Evolutionary conservation across 73 alveolate genomes (phyloP).

Genomic region (Urostyla sp.): DNA sequence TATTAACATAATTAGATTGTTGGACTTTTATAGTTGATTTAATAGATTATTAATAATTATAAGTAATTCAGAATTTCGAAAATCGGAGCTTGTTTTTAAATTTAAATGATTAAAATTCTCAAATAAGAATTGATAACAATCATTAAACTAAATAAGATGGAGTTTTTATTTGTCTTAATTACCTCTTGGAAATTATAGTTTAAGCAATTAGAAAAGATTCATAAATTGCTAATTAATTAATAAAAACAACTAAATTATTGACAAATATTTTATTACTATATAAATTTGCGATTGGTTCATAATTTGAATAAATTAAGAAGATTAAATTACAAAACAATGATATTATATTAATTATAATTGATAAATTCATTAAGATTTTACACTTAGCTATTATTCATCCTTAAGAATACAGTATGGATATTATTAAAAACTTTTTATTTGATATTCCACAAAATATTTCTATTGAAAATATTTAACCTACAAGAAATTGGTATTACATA

Average conservation of each 20-base stretch:
- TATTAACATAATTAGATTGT: conserved; percentile 45
- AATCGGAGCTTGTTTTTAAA: conserved; percentile 34
- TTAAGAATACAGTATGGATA: conserved; percentile 33
- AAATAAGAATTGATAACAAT: neutral
- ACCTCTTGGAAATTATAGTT: conserved; percentile 16
- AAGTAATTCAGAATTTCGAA: conserved; percentile 13
- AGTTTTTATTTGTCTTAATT: neutral
- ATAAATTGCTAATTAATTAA: conserved; percentile 29
- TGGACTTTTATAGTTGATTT: conserved; percentile 63
- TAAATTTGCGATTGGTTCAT: neutral
- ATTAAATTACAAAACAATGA: conserved; percentile 7
- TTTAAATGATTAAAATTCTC: neutral
- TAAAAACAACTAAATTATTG: conserved; percentile 50
- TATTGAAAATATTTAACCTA: neutral
- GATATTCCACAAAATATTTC: neutral
- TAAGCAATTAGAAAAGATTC: conserved; percentile 46
- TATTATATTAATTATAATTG: conserved; percentile 16
- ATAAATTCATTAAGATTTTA: conserved; percentile 4
- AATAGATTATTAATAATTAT: neutral
- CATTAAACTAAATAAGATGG: neutral
- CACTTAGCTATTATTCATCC: conserved; percentile 48
- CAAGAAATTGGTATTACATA: conserved; percentile 41
- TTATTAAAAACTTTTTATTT: conserved; percentile 11
- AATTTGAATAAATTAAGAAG: neutral
- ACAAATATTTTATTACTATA: neutral